Evolutionary conservation across 345 rosid species (phyloP).

Genomic region (Syzygium jambos): DNA sequence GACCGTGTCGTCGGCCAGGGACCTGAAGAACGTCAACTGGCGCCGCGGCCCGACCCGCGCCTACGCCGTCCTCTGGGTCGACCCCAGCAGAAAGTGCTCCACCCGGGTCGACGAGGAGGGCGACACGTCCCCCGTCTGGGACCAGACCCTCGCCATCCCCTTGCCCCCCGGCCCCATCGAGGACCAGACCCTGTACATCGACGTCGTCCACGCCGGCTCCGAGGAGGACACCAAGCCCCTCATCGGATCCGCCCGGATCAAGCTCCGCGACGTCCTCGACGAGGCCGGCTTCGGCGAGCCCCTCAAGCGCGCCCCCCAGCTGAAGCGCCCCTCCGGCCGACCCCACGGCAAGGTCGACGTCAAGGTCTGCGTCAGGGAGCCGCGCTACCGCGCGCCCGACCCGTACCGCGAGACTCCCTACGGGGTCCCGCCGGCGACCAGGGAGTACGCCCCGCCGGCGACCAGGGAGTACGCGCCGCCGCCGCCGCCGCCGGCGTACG

Average conservation of each 20-base stretch:
- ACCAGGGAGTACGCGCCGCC: conserved; percentile 14
- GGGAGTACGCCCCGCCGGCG: conserved; percentile 16
- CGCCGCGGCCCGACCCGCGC: conserved; percentile 57
- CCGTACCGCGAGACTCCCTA: conserved; percentile 26
- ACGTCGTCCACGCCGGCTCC: conserved; percentile 60
- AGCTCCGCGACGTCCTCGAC: conserved; percentile 50
- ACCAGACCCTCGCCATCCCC: conserved; percentile 40
- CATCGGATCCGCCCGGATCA: conserved; percentile 65
- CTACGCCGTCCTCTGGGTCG: conserved; percentile 74
- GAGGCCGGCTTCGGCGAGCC: conserved; percentile 46
- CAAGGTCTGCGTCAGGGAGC: conserved; percentile 28
- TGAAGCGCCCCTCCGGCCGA: conserved; percentile 86
- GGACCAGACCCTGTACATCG: conserved; percentile 42
- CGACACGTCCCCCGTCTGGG: conserved; percentile 63
- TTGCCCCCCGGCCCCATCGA: conserved; percentile 27
- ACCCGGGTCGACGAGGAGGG: conserved; percentile 56
- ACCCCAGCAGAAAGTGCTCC: conserved; percentile 38
- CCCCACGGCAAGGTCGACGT: conserved; percentile 83
- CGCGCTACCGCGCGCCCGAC: conserved; percentile 17
- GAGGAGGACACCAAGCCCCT: conserved; percentile 69
- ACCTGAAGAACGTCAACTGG: conserved; percentile 87
- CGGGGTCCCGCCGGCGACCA: conserved; percentile 26
- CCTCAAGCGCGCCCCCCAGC: conserved; percentile 22
- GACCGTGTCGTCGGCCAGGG: conserved; percentile 50
- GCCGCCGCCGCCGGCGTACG: conserved; percentile 16